Conservation (phyloP, 2,329 filamentous ascomycete species). For the Colletotrichum costaricense region DNA sequence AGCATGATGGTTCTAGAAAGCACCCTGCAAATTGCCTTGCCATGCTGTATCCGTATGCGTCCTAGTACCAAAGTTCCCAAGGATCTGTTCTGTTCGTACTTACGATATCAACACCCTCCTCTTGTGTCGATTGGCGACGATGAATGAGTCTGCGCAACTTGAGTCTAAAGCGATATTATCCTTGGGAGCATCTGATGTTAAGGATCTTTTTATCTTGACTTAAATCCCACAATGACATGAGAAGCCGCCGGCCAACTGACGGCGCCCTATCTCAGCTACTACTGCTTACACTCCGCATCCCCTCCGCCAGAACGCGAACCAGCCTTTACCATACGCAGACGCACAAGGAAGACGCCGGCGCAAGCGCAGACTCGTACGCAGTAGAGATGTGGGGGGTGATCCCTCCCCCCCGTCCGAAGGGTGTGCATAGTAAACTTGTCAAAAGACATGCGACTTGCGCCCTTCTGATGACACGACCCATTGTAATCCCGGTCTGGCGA, state of each 20-base stretch:
- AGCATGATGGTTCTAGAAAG: constrained; percentile 23
- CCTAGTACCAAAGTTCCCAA: background rate
- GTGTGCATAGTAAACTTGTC: constrained; percentile 29
- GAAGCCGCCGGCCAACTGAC: background rate
- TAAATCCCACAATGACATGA: background rate
- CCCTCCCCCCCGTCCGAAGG: constrained; percentile 24
- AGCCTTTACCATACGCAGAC: constrained; percentile 1
- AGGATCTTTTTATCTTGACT: background rate
- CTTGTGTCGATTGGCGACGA: background rate
- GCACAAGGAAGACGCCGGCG: constrained; percentile 8
- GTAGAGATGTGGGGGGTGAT: constrained; percentile 18
- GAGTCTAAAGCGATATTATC: background rate
- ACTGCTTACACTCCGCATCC: constrained; percentile 15
- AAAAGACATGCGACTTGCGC: constrained; percentile 26
- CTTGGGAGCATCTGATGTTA: background rate
- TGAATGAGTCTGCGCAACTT: background rate
- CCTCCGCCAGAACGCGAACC: constrained; percentile 14
- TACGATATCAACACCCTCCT: background rate
- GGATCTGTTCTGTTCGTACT: background rate
- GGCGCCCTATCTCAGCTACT: constrained; percentile 15
- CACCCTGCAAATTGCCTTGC: constrained; percentile 2
- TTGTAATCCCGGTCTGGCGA: constrained; percentile 28
- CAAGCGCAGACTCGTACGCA: background rate
- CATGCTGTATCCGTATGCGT: background rate
- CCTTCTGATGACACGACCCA: constrained; percentile 34